A percentile compares a stretch with the other conserved stretches of the same genome.
Evolutionary conservation across 148 eudicot genomes (phyloP).

Genomic region (Selenicereus undatus): DNA sequence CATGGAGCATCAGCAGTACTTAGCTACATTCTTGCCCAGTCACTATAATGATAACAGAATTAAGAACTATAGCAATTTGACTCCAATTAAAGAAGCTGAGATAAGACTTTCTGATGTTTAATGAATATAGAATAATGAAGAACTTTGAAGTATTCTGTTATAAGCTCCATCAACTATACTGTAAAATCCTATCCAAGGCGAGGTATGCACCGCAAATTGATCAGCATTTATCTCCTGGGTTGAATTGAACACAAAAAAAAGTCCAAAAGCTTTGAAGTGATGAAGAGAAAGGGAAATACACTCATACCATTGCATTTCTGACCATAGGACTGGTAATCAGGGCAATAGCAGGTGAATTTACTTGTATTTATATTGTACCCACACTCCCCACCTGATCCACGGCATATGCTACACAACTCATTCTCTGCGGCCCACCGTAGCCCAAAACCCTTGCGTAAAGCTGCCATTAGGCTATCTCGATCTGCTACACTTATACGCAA

Average conservation of each 20-base stretch:
- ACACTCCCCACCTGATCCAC: slow-evolving; percentile 41
- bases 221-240: background rate
- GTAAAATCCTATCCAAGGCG: background rate
- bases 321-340: slow-evolving; percentile 21
- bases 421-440: slow-evolving; percentile 40
- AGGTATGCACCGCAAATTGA: background rate
- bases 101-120: no score
- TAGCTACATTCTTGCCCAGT: no score
- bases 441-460: slow-evolving; percentile 39
- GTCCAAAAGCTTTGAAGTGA: background rate
- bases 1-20: no score
- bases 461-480: background rate
- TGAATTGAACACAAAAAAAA: no score
- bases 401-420: slow-evolving; percentile 30
- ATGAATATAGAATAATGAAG: background rate
- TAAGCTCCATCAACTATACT: background rate
- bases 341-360: slow-evolving; percentile 42
- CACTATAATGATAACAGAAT: no score
- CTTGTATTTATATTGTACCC: slow-evolving; percentile 29
- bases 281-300: background rate
- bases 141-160: background rate
- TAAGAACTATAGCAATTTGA: no score
- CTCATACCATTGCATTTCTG: slow-evolving; percentile 2
- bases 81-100: no score
- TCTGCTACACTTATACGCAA: background rate